Conservation (phyloP, 2,329 filamentous ascomycete species). For the Phyllosticta citribraziliensis region DNA sequence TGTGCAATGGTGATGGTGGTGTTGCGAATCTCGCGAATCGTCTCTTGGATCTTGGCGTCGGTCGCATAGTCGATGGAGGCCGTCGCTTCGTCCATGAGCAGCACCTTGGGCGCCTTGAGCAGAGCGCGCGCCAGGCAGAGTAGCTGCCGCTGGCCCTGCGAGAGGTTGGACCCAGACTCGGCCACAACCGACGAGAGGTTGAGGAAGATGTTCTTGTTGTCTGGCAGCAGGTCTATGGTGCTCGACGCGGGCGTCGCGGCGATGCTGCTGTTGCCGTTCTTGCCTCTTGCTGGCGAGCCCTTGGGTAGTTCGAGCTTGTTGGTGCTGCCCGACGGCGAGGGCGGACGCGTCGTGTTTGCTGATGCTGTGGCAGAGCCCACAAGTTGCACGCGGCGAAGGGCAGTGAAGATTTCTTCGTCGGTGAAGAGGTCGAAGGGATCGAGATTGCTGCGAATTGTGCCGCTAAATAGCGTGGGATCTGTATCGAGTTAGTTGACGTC, state of each 20-base stretch:
- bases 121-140: slow-evolving; percentile 87
- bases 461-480: slow-evolving; percentile 88
- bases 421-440: slow-evolving; percentile 86
- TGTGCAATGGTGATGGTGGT: slow-evolving; percentile 97
- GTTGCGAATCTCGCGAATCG: slow-evolving; percentile 80
- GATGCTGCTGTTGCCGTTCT: slow-evolving; percentile 17
- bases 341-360: slow-evolving; percentile 16
- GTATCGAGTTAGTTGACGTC: slow-evolving; percentile 13
- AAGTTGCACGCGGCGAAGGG: slow-evolving; percentile 79
- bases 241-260: slow-evolving; percentile 24
- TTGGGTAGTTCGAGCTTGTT: slow-evolving; percentile 13
- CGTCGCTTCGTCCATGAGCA: slow-evolving; percentile 99
- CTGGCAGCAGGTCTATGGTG: slow-evolving; percentile 35
- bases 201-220: slow-evolving; percentile 92
- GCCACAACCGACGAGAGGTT: slow-evolving; percentile 75
- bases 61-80: slow-evolving; percentile 96
- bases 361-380: slow-evolving; percentile 49
- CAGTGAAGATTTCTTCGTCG: slow-evolving; percentile 81
- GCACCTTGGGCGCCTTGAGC: slow-evolving; percentile 79
- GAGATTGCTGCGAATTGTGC: slow-evolving; percentile 83
- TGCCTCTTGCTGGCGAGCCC: slow-evolving; percentile 14
- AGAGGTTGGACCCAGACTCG: slow-evolving; percentile 89
- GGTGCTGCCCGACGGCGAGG: slow-evolving; percentile 18
- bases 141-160: slow-evolving; percentile 90
- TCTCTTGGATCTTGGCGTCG: slow-evolving; percentile 91